Percentiles rank a stretch among this genome's conserved stretches.
Evolutionary conservation across 1,284 basidiomycete species (phyloP).

Genomic region (Schizophyllum amplum): DNA sequence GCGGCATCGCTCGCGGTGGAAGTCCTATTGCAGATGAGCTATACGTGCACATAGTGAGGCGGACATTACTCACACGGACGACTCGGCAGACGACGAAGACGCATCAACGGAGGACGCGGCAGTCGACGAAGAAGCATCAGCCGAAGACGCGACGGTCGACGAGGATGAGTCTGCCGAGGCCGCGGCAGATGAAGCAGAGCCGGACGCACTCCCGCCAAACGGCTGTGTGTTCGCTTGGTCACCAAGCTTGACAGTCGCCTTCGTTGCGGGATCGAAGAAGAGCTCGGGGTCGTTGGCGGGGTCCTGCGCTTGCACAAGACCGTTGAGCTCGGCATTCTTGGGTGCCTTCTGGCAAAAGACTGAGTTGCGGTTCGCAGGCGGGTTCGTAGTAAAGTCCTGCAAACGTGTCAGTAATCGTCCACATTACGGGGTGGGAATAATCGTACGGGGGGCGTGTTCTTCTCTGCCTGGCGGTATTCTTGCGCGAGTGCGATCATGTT

Average conservation of each 20-base stretch:
- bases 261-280: conserved; percentile 49
- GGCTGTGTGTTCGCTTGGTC: conserved; percentile 24
- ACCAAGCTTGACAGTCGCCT: conserved; percentile 38
- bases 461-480: conserved; percentile 51
- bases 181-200: too few relatives aligned
- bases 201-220: too few relatives aligned
- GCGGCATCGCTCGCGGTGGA: conserved; percentile 42
- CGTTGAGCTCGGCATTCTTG: conserved; percentile 37
- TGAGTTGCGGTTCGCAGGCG: conserved; percentile 38
- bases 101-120: too few relatives aligned
- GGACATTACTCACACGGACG: too few relatives aligned
- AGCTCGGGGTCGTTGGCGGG: conserved; percentile 38
- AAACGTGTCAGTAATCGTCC: too few relatives aligned
- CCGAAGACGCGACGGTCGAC: too few relatives aligned
- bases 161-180: too few relatives aligned
- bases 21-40: too few relatives aligned
- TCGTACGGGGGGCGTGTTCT: conserved; percentile 54
- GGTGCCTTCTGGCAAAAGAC: conserved; percentile 45
- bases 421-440: too few relatives aligned
- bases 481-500: conserved; percentile 48
- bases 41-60: too few relatives aligned
- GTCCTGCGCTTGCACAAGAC: conserved; percentile 43
- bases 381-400: conserved; percentile 51
- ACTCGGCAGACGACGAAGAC: too few relatives aligned
- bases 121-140: too few relatives aligned